phyloP scores from a whole-genome alignment of 139 green algal genomes.

The Chara braunii region DNA sequence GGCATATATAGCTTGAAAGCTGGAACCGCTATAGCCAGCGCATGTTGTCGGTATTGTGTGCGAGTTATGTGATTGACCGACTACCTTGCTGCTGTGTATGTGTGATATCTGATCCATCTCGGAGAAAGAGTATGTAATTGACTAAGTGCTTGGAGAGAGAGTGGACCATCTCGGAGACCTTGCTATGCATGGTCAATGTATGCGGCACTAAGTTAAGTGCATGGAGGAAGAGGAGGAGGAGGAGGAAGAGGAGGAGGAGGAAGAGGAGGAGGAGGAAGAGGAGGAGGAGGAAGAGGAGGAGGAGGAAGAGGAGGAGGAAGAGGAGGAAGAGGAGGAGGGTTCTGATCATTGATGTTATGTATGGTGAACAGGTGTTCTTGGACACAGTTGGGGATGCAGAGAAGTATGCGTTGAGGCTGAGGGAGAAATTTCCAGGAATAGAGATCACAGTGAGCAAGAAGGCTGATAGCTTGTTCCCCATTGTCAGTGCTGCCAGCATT shows the following conservation, averaged over 20 bases:
- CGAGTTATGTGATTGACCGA: too few species aligned
- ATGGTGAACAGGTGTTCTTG: slow-evolving; percentile 60
- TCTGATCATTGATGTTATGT: too few species aligned
- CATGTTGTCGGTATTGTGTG: too few species aligned
- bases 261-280: not conserved
- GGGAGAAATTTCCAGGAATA: slow-evolving; percentile 21
- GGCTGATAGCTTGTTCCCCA: slow-evolving; percentile 81
- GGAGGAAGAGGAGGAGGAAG: not conserved
- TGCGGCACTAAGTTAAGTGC: not conserved
- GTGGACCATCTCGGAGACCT: too few species aligned
- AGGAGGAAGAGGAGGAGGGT: too few species aligned
- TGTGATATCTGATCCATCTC: too few species aligned
- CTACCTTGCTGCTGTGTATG: too few species aligned
- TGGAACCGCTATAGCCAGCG: too few species aligned
- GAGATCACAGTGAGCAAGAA: slow-evolving; percentile 53
- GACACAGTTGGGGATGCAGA: slow-evolving; percentile 87
- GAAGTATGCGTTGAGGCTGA: slow-evolving; percentile 47
- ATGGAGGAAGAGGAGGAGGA: not conserved
- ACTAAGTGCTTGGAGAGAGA: not conserved
- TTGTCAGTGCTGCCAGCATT: slow-evolving; percentile 86
- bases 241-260: not conserved
- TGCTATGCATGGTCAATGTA: too few species aligned
- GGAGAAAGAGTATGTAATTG: too few species aligned
- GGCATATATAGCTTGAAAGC: too few species aligned
- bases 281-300: not conserved